phyloP scores from a whole-genome alignment of 805 yeast species.

The Metschnikowia hibisci region DNA sequence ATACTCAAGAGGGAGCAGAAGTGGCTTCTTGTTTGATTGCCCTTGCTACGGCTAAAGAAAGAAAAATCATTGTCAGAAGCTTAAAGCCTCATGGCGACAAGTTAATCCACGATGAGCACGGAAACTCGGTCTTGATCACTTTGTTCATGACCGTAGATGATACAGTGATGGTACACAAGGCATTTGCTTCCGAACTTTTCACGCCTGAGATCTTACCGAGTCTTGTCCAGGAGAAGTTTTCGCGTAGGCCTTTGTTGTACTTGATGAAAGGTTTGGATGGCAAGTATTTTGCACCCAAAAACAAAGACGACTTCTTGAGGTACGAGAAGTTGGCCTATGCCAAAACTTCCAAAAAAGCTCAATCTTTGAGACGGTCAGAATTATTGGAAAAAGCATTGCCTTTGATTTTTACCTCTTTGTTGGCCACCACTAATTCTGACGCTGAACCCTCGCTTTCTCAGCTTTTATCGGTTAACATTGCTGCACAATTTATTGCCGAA shows the following conservation, averaged over 20 bases:
- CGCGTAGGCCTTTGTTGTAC: conserved; percentile 86
- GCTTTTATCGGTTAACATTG: conserved; percentile 64
- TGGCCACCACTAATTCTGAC: conserved; percentile 23
- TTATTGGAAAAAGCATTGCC: conserved; percentile 64
- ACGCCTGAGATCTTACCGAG: conserved; percentile 48
- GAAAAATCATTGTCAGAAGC: conserved; percentile 69
- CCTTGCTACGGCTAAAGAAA: conserved; percentile 84
- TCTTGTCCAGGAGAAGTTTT: conserved; percentile 65
- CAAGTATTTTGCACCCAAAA: conserved; percentile 72
- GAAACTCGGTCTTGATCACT: conserved; percentile 75
- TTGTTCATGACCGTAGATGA: conserved; percentile 88
- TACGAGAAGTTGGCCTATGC: conserved; percentile 55
- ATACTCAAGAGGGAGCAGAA: conserved; percentile 90
- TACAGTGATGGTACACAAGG: conserved; percentile 75
- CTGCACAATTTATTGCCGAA: conserved; percentile 81
- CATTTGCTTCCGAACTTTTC: conserved; percentile 58
- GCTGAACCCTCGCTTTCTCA: conserved; percentile 43
- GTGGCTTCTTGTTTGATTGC: conserved; percentile 83
- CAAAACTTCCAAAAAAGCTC: conserved; percentile 82
- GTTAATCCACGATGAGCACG: conserved; percentile 79
- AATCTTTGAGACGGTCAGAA: conserved; percentile 69
- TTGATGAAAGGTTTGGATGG: conserved; percentile 75
- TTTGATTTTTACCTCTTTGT: conserved; percentile 52
- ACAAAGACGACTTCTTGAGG: conserved; percentile 53
- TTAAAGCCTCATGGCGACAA: conserved; percentile 74